Evolutionary conservation across 257 asterid species (phyloP).

Genomic region (Cinchona pubescens): DNA sequence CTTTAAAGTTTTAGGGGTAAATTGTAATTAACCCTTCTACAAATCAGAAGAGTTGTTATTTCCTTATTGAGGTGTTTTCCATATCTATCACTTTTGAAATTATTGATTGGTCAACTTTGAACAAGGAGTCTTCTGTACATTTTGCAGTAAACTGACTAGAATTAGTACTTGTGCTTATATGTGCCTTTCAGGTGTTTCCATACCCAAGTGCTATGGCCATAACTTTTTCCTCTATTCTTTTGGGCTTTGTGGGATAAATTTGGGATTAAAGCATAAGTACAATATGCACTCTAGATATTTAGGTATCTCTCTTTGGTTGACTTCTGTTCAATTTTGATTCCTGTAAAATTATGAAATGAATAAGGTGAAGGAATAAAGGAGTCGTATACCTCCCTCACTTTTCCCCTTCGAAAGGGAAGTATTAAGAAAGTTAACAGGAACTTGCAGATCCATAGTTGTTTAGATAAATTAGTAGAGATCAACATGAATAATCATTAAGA

Average conservation of each 20-base stretch:
- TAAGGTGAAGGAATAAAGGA: background rate
- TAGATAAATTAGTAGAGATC: background rate
- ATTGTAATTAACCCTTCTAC: too few relatives aligned
- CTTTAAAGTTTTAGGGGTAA: too few relatives aligned
- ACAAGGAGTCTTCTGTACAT: background rate
- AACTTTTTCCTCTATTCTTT: background rate
- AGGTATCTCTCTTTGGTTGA: background rate
- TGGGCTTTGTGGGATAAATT: background rate
- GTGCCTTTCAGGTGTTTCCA: background rate
- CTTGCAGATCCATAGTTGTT: background rate
- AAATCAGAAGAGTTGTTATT: background rate
- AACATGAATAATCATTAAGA: background rate
- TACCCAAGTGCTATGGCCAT: background rate
- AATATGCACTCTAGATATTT: background rate
- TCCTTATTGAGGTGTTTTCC: background rate
- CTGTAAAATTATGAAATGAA: background rate
- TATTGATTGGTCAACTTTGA: background rate
- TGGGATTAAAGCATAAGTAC: background rate
- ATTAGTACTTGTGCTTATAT: background rate
- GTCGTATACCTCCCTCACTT: background rate
- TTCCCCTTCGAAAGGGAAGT: background rate
- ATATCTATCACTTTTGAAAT: background rate
- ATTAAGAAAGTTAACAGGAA: background rate
- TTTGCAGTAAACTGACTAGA: background rate
- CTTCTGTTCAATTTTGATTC: background rate